These are phyloP conservation scores for Ophiorrhiza pumila DNA, from an alignment of 257 asterid species.

Conservation along the genomic window DNA sequence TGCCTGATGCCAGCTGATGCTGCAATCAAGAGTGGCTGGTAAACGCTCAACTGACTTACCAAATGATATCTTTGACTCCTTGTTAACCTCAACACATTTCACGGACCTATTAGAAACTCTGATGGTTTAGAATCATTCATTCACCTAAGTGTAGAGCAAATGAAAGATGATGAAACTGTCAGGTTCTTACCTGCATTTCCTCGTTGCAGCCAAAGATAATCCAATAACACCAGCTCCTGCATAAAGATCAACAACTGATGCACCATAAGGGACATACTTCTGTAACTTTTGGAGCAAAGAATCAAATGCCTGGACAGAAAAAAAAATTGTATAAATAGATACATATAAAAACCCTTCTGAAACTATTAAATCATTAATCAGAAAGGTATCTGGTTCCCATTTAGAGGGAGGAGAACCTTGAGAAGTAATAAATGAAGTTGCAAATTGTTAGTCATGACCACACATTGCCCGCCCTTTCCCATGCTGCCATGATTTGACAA, in stretches of 20 bases:
- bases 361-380: not conserved
- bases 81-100: conserved; percentile 90
- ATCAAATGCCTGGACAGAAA: conserved; percentile 74
- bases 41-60: conserved; percentile 85
- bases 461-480: not conserved
- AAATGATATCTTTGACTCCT: conserved; percentile 78
- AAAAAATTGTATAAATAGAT: not conserved
- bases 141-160: no score
- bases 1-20: conserved; percentile 96
- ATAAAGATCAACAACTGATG: conserved; percentile 90
- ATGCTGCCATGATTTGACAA: not conserved
- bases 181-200: conserved; percentile 70
- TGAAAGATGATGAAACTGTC: conserved; percentile 17
- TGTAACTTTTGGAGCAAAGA: conserved; percentile 74
- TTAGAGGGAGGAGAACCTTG: conserved; percentile 1
- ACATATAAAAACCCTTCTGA: conserved; percentile 1
- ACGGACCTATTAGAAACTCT: conserved; percentile 56
- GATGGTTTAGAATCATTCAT: not conserved
- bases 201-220: conserved; percentile 72
- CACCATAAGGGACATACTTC: conserved; percentile 71
- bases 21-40: conserved; percentile 47
- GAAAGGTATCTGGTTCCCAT: not conserved
- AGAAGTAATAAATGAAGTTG: not conserved
- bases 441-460: not conserved
- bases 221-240: conserved; percentile 99